These are phyloP conservation scores for Fusarium succisae DNA, from an alignment of 2,329 filamentous ascomycete species.

Conservation along the genomic window DNA sequence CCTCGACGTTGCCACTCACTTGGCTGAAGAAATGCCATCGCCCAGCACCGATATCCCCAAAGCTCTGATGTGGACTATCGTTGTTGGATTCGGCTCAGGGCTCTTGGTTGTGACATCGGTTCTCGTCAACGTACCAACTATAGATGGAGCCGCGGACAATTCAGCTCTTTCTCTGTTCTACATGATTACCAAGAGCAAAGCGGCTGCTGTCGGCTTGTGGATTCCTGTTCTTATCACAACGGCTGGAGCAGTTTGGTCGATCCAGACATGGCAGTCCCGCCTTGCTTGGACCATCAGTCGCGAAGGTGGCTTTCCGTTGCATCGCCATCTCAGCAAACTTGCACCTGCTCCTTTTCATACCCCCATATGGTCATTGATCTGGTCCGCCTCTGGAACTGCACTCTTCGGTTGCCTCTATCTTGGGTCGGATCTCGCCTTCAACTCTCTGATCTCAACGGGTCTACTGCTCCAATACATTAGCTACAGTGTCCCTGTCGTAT, in stretches of 20 bases:
- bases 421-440: background rate
- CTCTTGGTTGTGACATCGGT: background rate
- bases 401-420: constrained; percentile 4
- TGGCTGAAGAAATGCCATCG: constrained; percentile 3
- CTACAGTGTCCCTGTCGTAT: background rate
- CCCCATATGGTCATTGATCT: background rate
- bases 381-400: background rate
- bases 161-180: constrained; percentile 1
- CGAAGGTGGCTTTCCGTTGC: background rate
- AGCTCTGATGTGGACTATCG: constrained; percentile 5
- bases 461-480: background rate
- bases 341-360: background rate
- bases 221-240: background rate
- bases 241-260: constrained; percentile 1
- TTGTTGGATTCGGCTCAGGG: background rate
- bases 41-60: background rate
- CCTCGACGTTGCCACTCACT: background rate
- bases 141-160: background rate
- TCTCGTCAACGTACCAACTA: background rate
- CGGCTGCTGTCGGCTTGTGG: background rate
- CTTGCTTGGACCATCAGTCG: background rate
- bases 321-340: constrained; percentile 1
- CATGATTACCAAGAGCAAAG: background rate
- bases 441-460: constrained; percentile 1
- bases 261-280: constrained; percentile 6